A percentile compares a stretch with the other conserved stretches of the same genome.
These are phyloP conservation scores for Naganishia friedmannii DNA, from an alignment of 768 basidiomycete genomes.

Conservation along the genomic window DNA sequence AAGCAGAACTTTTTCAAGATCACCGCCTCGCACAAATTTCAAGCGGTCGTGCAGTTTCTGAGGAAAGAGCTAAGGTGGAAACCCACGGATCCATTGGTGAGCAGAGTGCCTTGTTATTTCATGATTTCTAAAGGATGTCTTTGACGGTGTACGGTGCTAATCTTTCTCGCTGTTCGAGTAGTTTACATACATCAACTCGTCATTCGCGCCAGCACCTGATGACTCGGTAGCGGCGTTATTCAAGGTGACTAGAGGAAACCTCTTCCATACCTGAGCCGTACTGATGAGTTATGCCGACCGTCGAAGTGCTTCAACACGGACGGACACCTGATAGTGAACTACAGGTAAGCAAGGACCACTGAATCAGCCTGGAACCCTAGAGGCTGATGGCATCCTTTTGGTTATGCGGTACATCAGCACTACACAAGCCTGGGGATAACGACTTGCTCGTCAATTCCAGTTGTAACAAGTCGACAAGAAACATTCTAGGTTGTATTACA, in stretches of 20 bases:
- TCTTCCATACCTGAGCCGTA: not conserved
- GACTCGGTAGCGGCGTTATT: conserved; percentile 74
- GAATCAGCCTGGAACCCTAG: not conserved
- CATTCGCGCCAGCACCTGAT: conserved; percentile 78
- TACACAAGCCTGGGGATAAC: conserved; percentile 65
- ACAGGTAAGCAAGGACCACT: conserved; percentile 60
- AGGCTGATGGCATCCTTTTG: conserved; percentile 10
- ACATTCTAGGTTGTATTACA: conserved; percentile 3
- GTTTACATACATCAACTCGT: conserved; percentile 65
- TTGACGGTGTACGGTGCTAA: not conserved
- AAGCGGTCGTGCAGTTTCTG: conserved; percentile 90
- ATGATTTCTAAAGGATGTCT: not conserved
- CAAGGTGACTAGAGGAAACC: conserved; percentile 56
- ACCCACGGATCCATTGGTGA: conserved; percentile 74
- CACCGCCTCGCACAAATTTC: conserved; percentile 87
- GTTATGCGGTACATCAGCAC: conserved; percentile 53
- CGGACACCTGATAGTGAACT: conserved; percentile 85
- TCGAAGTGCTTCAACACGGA: conserved; percentile 80
- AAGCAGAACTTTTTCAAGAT: conserved; percentile 98
- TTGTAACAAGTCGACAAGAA: not conserved
- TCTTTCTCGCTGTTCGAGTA: conserved; percentile 23
- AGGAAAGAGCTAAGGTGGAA: conserved; percentile 86
- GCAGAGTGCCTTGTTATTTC: conserved; percentile 39
- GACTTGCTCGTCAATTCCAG: not conserved
- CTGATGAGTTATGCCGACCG: not conserved